phyloP scores from a whole-genome alignment of 202 grass and related monocot genomes.

The Cymbopogon flexuosus region DNA sequence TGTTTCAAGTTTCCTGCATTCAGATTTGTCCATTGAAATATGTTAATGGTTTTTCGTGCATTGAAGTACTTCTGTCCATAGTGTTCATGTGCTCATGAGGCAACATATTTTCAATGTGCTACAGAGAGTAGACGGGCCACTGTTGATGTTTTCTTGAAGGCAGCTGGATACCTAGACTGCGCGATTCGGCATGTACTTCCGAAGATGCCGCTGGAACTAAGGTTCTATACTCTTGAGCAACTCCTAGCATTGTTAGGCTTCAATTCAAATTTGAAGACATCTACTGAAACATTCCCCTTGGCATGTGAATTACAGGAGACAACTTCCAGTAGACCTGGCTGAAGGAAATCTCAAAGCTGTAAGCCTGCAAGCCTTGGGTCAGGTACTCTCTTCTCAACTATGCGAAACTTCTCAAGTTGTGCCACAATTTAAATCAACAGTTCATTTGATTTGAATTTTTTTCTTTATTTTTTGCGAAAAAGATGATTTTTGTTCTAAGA shows the following conservation, averaged over 20 bases:
- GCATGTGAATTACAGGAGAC: slow-evolving; percentile 53
- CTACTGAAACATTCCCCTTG: background rate
- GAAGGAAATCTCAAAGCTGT: slow-evolving; percentile 87
- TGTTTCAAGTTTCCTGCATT: background rate
- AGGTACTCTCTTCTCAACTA: slow-evolving; percentile 43
- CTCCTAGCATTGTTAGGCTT: background rate
- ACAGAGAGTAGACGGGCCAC: slow-evolving; percentile 69
- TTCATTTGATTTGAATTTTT: background rate
- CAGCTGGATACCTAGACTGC: slow-evolving; percentile 90
- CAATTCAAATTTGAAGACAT: background rate
- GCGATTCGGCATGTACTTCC: slow-evolving; percentile 74
- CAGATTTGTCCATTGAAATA: background rate
- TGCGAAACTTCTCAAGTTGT: background rate
- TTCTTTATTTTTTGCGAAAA: background rate
- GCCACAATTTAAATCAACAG: background rate
- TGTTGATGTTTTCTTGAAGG: slow-evolving; percentile 89
- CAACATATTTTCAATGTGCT: slow-evolving; percentile 1
- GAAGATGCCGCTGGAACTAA: slow-evolving; percentile 54
- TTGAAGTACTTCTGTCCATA: background rate
- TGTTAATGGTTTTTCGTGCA: background rate
- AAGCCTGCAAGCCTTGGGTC: slow-evolving; percentile 81
- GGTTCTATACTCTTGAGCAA: slow-evolving; percentile 35
- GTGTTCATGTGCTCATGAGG: slow-evolving; percentile 15
- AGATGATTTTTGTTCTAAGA: background rate
- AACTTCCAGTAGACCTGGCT: slow-evolving; percentile 81